Conservation (phyloP, 345 rosid genomes). For the Rhodamnia argentea region DNA sequence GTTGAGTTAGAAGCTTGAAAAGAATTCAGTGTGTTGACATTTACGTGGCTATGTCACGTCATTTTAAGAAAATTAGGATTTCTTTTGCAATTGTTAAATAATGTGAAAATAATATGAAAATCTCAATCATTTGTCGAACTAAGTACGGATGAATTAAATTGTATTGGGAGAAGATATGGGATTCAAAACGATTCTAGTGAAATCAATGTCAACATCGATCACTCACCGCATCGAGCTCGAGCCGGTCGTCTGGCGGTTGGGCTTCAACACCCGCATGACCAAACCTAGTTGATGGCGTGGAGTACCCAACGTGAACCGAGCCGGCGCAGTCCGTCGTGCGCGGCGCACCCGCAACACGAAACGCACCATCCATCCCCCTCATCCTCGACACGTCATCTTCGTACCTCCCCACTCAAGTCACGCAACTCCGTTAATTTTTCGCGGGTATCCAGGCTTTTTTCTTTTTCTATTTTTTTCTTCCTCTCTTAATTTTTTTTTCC, state of each 20-base stretch:
- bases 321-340: neutral
- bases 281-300: neutral
- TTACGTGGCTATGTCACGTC: fast-evolving
- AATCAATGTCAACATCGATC: neutral
- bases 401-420: neutral
- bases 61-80: neutral
- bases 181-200: neutral
- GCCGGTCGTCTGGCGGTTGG: too few species aligned
- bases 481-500: fast-evolving
- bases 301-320: neutral
- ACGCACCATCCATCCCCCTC: neutral
- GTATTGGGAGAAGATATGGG: too few species aligned
- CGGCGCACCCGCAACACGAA: neutral
- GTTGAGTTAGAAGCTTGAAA: neutral
- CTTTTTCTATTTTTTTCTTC: too few species aligned
- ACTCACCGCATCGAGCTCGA: neutral
- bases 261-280: too few species aligned
- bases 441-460: neutral
- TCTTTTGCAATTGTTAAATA: neutral
- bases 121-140: too few species aligned
- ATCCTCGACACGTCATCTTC: neutral
- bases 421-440: neutral
- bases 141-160: too few species aligned
- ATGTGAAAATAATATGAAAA: neutral
- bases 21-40: neutral